Evolutionary conservation across 2,329 filamentous ascomycete species (phyloP), one percentile per base, ranked within the genome.

Genomic region (Diaporthe sp.): DNA sequence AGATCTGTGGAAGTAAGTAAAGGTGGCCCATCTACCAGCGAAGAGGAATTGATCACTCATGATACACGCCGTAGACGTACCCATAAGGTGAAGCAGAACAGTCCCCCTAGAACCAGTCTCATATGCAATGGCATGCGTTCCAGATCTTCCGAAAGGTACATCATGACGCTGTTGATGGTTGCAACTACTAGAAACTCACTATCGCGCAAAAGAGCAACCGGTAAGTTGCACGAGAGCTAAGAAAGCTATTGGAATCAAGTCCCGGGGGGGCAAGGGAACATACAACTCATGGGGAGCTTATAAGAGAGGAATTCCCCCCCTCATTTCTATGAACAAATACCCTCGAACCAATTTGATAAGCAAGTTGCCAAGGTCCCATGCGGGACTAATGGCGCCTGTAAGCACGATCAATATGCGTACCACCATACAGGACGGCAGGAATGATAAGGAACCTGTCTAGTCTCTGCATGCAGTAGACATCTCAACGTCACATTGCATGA

Each of bases 401-500:
- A 55, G 65, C 65, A 55, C 65, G 34, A 70, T 28, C 34, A 28
- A 25, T 3, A 8, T 42, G 9, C 4, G n/a, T 37, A 25, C 28
- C 19, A 53, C 65, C 65, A 68, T 34, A 68, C 22, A 42, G 22
- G 7, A n/a, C 4, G 46, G 15, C 65, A 22, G 42, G 3, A 51
- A 12, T 28, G 65, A 68, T 53, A 53, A 53, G 31, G 31, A 5
- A 8, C 13, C 8, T 13, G 31, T 1, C 22, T 51, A 37, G 46
- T 12, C 46, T 53, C 31, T 25, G 34, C 13, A 3, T 2, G 4
- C 15, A 8, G 46, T 6, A 39, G 46, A n/a, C 15, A 37, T 5
- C 15, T 9, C 31, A 39, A 68, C 65, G 65, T 68, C 65, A 53
- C 65, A 68, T 25, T 39, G 65, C 65, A 68, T 51, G 31, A 68